phyloP scores from a whole-genome alignment of 2,329 filamentous ascomycete genomes.

The Ilyonectria sp. region DNA sequence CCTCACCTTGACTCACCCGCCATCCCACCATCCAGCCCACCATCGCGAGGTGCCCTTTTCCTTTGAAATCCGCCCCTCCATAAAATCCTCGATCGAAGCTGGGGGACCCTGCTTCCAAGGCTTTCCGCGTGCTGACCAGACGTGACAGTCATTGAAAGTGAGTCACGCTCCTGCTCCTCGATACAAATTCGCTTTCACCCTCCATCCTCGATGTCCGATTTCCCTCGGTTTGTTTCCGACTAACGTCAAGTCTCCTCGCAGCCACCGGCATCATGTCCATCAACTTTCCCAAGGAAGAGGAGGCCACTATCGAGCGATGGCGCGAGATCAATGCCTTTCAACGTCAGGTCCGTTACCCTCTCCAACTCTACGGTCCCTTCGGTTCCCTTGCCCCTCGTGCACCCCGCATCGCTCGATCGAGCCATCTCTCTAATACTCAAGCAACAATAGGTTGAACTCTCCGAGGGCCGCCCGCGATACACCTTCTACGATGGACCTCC shows the following conservation, averaged over 20 bases:
- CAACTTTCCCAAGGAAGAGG: slow-evolving; percentile 93
- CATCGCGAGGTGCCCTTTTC: slow-evolving; percentile 43
- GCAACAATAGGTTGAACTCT: slow-evolving; percentile 76
- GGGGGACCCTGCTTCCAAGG: slow-evolving; percentile 32
- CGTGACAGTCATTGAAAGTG: slow-evolving; percentile 30
- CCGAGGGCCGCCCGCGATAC: slow-evolving; percentile 85
- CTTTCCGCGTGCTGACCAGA: slow-evolving; percentile 34
- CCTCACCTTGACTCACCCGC: slow-evolving; percentile 47
- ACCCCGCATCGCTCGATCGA: background rate
- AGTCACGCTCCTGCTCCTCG: slow-evolving; percentile 17
- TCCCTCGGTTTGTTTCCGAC: background rate
- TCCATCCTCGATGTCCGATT: background rate
- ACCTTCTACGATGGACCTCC: slow-evolving; percentile 95
- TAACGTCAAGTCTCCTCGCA: background rate
- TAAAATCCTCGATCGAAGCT: slow-evolving; percentile 34
- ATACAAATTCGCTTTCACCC: background rate
- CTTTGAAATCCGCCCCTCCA: slow-evolving; percentile 48
- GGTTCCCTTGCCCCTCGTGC: background rate
- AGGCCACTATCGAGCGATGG: slow-evolving; percentile 88
- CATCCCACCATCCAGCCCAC: slow-evolving; percentile 43
- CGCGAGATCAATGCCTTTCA: slow-evolving; percentile 93
- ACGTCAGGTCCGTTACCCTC: slow-evolving; percentile 72
- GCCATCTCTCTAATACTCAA: slow-evolving; percentile 20
- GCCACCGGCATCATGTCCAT: slow-evolving; percentile 77
- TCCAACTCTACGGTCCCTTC: background rate